A percentile compares a stretch with the other conserved stretches of the same genome.
Evolutionary conservation across 768 basidiomycete genomes (phyloP).

Genomic region (Phallus indusiatus): DNA sequence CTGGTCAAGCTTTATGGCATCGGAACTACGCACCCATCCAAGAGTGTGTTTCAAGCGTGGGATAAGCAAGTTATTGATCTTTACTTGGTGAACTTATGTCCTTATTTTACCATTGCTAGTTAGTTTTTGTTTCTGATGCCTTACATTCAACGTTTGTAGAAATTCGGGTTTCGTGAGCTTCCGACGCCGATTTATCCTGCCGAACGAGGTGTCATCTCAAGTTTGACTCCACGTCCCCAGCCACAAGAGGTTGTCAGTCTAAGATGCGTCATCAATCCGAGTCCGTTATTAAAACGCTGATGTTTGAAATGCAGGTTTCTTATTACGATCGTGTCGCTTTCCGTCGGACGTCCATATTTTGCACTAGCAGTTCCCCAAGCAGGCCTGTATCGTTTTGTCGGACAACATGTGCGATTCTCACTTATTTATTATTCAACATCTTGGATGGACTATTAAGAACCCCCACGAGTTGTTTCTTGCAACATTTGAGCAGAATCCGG

Average conservation of each 20-base stretch:
- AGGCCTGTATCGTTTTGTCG: too few species aligned
- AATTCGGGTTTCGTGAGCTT: conserved; percentile 32
- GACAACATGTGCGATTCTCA: too few species aligned
- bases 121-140: neutral
- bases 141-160: conserved; percentile 20
- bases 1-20: conserved; percentile 46
- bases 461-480: too few species aligned
- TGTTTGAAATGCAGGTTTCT: conserved; percentile 24
- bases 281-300: neutral
- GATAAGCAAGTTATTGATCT: conserved; percentile 39
- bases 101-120: neutral
- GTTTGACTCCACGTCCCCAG: conserved; percentile 49
- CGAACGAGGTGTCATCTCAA: conserved; percentile 39
- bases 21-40: conserved; percentile 25
- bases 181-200: conserved; percentile 28
- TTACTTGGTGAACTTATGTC: conserved; percentile 27
- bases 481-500: too few species aligned
- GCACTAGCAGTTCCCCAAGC: too few species aligned
- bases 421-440: too few species aligned
- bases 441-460: too few species aligned
- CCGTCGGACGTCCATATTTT: conserved; percentile 26
- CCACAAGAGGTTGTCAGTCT: conserved; percentile 51
- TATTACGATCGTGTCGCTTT: conserved; percentile 31
- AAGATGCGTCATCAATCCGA: conserved; percentile 23
- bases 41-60: conserved; percentile 41